Conservation (phyloP, 768 basidiomycete species). For the Suillus placidus region DNA sequence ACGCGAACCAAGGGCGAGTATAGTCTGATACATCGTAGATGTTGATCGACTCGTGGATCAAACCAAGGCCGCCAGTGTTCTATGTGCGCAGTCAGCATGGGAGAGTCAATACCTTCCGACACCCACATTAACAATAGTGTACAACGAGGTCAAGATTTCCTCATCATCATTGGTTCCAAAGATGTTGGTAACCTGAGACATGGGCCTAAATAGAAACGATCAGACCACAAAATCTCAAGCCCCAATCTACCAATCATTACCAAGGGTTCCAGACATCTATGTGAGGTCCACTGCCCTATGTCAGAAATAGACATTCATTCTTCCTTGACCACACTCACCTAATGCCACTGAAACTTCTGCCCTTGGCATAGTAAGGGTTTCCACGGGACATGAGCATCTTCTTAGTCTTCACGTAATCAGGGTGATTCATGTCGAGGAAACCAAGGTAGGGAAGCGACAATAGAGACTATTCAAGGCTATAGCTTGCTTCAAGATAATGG, state of each 20-base stretch:
- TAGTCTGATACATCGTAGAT: conserved; percentile 61
- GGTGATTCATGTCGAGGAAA: conserved; percentile 62
- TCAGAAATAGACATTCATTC: conserved; percentile 4
- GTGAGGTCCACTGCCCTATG: conserved; percentile 65
- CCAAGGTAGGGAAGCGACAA: conserved; percentile 79
- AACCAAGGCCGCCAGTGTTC: conserved; percentile 75
- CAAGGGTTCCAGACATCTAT: conserved; percentile 74
- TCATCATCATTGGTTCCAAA: conserved; percentile 74
- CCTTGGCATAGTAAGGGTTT: conserved; percentile 73
- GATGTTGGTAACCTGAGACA: conserved; percentile 76
- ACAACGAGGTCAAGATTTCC: conserved; percentile 65
- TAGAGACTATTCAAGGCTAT: conserved; percentile 52
- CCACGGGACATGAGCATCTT: conserved; percentile 58
- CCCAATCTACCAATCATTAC: conserved; percentile 28
- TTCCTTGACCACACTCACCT: conserved; percentile 50
- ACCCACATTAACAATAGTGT: conserved; percentile 69
- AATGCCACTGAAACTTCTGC: conserved; percentile 64
- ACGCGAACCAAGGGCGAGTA: conserved; percentile 79
- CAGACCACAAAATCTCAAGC: neutral
- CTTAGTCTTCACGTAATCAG: conserved; percentile 66
- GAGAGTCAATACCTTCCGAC: neutral
- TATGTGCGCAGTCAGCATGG: conserved; percentile 28
- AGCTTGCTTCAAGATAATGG: neutral
- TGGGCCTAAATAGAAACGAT: conserved; percentile 52
- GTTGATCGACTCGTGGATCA: conserved; percentile 75